These are phyloP conservation scores for Coemansia sp. DNA, from an alignment of 192 early-diverging fungal species.

Conservation along the genomic window DNA sequence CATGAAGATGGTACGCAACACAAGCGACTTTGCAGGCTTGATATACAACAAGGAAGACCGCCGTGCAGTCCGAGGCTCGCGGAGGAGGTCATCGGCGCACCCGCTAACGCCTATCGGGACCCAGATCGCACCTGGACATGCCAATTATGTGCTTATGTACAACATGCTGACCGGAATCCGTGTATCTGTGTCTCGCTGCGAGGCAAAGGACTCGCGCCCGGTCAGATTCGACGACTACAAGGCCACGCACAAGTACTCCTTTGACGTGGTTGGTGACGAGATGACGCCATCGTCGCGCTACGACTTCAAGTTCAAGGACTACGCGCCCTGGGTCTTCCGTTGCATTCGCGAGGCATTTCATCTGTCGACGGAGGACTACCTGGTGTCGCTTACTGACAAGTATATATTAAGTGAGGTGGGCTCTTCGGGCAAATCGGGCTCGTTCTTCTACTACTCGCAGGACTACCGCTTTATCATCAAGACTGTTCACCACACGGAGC, in stretches of 20 bases:
- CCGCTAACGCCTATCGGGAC: conserved; percentile 63
- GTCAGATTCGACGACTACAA: conserved; percentile 78
- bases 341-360: conserved; percentile 83
- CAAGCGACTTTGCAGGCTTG: conserved; percentile 39
- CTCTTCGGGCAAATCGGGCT: conserved; percentile 93
- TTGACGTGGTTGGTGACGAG: conserved; percentile 95
- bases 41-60: conserved; percentile 30
- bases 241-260: conserved; percentile 90
- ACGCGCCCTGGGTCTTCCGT: conserved; percentile 96
- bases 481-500: conserved; percentile 92
- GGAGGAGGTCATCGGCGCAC: conserved; percentile 35
- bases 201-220: conserved; percentile 76
- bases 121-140: conserved; percentile 89
- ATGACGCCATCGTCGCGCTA: conserved; percentile 91
- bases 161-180: conserved; percentile 98
- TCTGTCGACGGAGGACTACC: conserved; percentile 90
- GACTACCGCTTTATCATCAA: conserved; percentile 99
- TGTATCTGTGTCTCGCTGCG: conserved; percentile 82
- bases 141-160: conserved; percentile 96
- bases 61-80: conserved; percentile 34
- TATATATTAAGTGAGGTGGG: conserved; percentile 94
- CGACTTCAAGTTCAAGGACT: conserved; percentile 99
- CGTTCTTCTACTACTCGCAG: conserved; percentile 97
- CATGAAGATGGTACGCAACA: conserved; percentile 41
- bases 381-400: conserved; percentile 91